Percentiles rank a stretch among this genome's conserved stretches.
Evolutionary conservation across 495 filamentous ascomycete genomes (phyloP).

Genomic region (Chaetomidium leptoderma): DNA sequence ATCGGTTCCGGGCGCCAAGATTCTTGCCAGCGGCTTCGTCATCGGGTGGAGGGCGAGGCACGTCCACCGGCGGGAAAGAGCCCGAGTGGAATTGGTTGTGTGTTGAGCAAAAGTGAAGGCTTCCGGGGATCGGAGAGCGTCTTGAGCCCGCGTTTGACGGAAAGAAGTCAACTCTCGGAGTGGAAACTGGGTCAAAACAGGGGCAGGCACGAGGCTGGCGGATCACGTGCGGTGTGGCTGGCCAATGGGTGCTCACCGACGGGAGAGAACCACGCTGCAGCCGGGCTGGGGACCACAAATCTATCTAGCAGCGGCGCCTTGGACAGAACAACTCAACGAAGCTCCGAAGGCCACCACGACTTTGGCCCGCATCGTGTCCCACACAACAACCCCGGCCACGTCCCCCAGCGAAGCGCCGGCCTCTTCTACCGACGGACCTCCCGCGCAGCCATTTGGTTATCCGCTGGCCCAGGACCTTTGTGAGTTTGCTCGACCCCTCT

Average conservation of each 20-base stretch:
- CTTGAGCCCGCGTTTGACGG: no score
- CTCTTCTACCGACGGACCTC: not conserved
- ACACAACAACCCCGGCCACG: not conserved
- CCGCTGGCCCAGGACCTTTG: slow-evolving; percentile 1
- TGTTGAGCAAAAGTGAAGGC: no score
- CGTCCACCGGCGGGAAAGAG: no score
- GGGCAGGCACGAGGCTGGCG: slow-evolving; percentile 13
- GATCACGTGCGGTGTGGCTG: slow-evolving; percentile 20
- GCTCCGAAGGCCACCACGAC: slow-evolving; percentile 13
- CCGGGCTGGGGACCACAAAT: slow-evolving; percentile 19
- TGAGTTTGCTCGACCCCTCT: slow-evolving; percentile 18
- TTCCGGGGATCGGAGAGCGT: no score
- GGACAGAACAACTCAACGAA: slow-evolving; percentile 19
- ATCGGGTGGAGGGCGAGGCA: no score
- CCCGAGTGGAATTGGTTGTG: no score
- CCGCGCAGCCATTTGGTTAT: not conserved
- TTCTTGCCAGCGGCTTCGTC: no score
- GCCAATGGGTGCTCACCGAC: slow-evolving; percentile 11
- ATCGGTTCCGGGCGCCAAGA: no score
- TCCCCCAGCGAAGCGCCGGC: slow-evolving; percentile 1
- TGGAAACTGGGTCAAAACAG: not conserved
- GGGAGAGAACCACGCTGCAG: not conserved
- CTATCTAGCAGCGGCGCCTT: slow-evolving; percentile 14
- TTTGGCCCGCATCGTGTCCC: slow-evolving; percentile 17
- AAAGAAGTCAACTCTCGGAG: not conserved